Percentiles rank a stretch among this genome's conserved stretches.
phyloP scores from a whole-genome alignment of 768 basidiomycete genomes.

The Calocybe cyanea region DNA sequence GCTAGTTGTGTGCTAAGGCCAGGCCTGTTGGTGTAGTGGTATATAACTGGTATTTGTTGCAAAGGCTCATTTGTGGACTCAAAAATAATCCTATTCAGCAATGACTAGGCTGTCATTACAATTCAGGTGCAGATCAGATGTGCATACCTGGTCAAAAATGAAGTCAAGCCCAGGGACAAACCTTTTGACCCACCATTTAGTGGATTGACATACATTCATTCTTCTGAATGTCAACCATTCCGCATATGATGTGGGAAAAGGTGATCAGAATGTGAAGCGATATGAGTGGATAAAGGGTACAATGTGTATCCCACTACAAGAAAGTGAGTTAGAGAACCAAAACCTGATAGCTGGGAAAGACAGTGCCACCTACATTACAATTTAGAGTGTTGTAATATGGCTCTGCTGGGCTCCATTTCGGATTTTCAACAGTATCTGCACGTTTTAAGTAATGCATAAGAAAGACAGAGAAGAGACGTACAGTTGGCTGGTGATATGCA shows the following conservation, averaged over 20 bases:
- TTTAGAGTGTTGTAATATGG: conserved; percentile 68
- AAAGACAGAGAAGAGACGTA: conserved; percentile 24
- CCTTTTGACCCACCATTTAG: conserved; percentile 51
- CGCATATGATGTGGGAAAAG: conserved; percentile 57
- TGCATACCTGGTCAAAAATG: conserved; percentile 48
- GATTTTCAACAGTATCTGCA: conserved; percentile 61
- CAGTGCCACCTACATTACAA: conserved; percentile 57
- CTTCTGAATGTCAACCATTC: conserved; percentile 64
- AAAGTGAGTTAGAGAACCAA: neutral
- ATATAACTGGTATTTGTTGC: conserved; percentile 68
- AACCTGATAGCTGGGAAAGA: conserved; percentile 15
- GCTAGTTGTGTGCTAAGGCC: conserved; percentile 55
- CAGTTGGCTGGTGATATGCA: conserved; percentile 66
- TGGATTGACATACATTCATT: conserved; percentile 45
- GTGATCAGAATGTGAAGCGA: conserved; percentile 58
- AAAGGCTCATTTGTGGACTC: conserved; percentile 42
- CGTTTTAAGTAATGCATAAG: neutral
- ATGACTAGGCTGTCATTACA: neutral
- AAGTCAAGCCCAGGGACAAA: conserved; percentile 56
- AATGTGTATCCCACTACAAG: conserved; percentile 64
- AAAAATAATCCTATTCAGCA: conserved; percentile 46
- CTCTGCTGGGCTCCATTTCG: conserved; percentile 58
- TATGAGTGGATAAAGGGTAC: conserved; percentile 60
- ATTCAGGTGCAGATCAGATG: neutral
- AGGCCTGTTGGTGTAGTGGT: conserved; percentile 61